phyloP scores from a whole-genome alignment of 257 asterid genomes.

The Forsythia viridissima region DNA sequence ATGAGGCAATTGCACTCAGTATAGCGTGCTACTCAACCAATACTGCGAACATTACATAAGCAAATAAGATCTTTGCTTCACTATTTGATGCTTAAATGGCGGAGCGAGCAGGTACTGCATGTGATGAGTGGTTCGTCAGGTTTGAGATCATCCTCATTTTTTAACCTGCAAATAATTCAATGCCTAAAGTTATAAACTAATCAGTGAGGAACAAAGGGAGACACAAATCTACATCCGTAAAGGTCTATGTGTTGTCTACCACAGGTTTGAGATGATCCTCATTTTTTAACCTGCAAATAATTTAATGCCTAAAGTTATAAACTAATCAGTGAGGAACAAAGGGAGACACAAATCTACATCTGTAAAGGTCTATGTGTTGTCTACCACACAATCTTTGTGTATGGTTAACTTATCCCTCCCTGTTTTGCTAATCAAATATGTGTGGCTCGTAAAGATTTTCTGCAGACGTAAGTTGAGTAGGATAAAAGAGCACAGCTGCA shows the following conservation, averaged over 20 bases:
- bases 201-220: not conserved
- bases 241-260: not conserved
- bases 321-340: not conserved
- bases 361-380: not conserved
- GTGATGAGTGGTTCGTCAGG: not conserved
- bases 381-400: too few species aligned
- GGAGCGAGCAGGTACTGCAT: not conserved
- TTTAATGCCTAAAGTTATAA: conserved; percentile 16
- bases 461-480: not conserved
- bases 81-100: conserved; percentile 1
- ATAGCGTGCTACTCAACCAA: conserved; percentile 3
- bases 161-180: conserved; percentile 50
- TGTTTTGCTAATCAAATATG: not conserved
- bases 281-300: conserved; percentile 56
- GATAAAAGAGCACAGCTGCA: not conserved
- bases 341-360: not conserved
- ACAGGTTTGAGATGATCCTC: conserved; percentile 27
- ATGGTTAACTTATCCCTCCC: not conserved
- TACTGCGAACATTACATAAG: conserved; percentile 8
- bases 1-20: conserved; percentile 2
- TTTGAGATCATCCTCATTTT: conserved; percentile 37
- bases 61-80: conserved; percentile 21
- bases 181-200: conserved; percentile 13
- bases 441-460: not conserved
- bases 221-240: not conserved